Evolutionary conservation across 495 filamentous ascomycete species (phyloP), one percentile per base, ranked within the genome.

Genomic region (Penicillium chermesinum): DNA sequence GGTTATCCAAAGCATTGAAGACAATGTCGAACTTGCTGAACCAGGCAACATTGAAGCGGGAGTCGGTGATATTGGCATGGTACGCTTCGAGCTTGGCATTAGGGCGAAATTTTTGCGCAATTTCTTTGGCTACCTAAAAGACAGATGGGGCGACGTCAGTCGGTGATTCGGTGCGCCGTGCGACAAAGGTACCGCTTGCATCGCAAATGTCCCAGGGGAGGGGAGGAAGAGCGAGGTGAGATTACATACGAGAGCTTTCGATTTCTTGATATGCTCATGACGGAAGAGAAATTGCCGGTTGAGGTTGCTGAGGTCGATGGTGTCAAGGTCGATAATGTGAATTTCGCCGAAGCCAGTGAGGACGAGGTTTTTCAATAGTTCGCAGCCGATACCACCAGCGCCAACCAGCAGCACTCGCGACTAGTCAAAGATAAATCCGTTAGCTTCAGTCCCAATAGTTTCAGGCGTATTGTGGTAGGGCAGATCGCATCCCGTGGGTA

Each of bases 221-320:
- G 39, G 48, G 50, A 44, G 43, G 39, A 50, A 34, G 30, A 38
- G 33, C 34, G 44, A 27, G 40, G 27, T n/a, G 46, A 25, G 25
- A 21, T 9, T 22, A 69, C 85, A 54, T 74, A 95, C 93, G 70
- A 95, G 70, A 49, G 93, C 91, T 62, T 99, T 99, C 5, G 93
- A 80, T 61, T 96, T 96, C 63, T 96, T 96, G 68, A 99, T 96
- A 59, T 99, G 93, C 59, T 97, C 90, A 57, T 91, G 86, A 37
- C 91, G 81, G 70, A 99, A 99, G 40, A 99, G 83, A 57, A 99
- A 99, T 62, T 99, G 93, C 14, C 93, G 88, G 59, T 99, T 99
- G 39, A 99, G 77, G 58, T 99, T 99, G 72, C 88, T 95, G 4
- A 99, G 74, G 57, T 99, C 93, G 64, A 99, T 97, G 0, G 93